Evolutionary conservation across 768 basidiomycete genomes (phyloP).

Genomic region (Trametes villosa): DNA sequence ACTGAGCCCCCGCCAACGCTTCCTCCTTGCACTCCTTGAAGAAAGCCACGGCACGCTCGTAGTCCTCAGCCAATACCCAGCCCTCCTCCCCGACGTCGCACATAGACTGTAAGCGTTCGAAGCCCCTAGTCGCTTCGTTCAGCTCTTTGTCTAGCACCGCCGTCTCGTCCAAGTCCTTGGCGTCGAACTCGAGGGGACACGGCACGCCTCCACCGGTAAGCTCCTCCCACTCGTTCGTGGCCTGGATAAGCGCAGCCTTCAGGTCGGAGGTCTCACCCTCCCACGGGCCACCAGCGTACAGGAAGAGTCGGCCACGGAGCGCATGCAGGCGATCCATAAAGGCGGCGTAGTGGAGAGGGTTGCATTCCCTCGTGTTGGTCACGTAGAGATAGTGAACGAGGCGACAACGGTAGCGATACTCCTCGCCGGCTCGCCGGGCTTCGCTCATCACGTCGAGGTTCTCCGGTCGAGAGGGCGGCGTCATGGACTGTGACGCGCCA

Average conservation of each 20-base stretch:
- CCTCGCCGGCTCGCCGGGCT: conserved; percentile 37
- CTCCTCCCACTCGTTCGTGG: conserved; percentile 29
- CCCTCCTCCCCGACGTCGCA: conserved; percentile 43
- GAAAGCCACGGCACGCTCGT: conserved; percentile 43
- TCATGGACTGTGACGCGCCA: conserved; percentile 42
- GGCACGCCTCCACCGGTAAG: conserved; percentile 29
- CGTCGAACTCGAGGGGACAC: conserved; percentile 33
- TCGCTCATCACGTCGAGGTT: conserved; percentile 46
- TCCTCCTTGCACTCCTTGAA: conserved; percentile 41
- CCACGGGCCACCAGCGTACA: conserved; percentile 49
- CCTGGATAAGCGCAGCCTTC: conserved; percentile 49
- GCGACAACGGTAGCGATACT: conserved; percentile 47
- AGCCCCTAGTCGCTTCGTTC: conserved; percentile 36
- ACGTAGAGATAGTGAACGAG: conserved; percentile 56
- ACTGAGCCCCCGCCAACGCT: conserved; percentile 35
- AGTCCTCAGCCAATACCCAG: conserved; percentile 48
- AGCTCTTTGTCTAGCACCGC: conserved; percentile 41
- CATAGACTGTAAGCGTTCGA: conserved; percentile 35
- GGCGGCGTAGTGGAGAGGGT: conserved; percentile 46
- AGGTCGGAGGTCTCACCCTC: conserved; percentile 53
- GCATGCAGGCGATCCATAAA: conserved; percentile 42
- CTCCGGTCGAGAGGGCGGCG: conserved; percentile 47
- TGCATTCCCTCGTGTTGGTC: conserved; percentile 48
- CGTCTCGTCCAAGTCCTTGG: conserved; percentile 48
- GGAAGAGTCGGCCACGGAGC: conserved; percentile 48